A percentile compares a stretch with the other conserved stretches of the same genome.
Conservation (phyloP, 2,329 filamentous ascomycete species). For the Diplodia intermedia region DNA sequence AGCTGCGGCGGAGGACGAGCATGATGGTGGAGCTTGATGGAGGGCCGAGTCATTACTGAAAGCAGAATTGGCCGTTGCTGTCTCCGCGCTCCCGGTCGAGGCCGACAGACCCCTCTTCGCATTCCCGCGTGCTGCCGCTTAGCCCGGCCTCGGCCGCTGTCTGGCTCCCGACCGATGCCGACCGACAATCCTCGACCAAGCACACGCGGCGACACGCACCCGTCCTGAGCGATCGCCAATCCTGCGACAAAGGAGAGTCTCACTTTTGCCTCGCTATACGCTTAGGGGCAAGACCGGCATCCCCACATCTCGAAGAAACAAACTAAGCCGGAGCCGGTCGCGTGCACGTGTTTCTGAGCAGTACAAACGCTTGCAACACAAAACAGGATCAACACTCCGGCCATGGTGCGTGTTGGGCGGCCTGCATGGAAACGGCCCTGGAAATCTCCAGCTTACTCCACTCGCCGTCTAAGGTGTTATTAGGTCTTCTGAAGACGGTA, state of each 20-base stretch:
- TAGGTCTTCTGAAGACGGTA: background rate
- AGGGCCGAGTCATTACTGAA: constrained; percentile 14
- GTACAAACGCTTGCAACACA: background rate
- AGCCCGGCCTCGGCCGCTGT: constrained; percentile 10
- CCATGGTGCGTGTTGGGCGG: background rate
- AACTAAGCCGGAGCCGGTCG: background rate
- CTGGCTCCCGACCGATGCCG: background rate
- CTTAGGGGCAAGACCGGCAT: background rate
- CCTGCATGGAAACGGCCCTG: background rate
- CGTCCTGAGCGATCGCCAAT: background rate
- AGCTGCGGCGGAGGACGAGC: background rate
- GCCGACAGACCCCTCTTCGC: constrained; percentile 19
- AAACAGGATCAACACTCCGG: background rate
- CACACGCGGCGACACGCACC: background rate
- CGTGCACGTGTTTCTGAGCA: background rate
- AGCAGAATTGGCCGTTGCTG: constrained; percentile 9
- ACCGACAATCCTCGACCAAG: background rate
- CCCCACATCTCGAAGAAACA: background rate
- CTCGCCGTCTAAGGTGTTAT: background rate
- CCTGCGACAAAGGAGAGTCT: constrained; percentile 1
- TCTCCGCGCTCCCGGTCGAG: constrained; percentile 5
- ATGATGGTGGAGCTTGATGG: constrained; percentile 14
- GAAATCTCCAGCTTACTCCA: background rate
- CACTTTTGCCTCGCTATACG: background rate
- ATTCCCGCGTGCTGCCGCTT: constrained; percentile 14